Evolutionary conservation across 192 early-diverging fungal species (phyloP).

Genomic region (Coemansia sp.): DNA sequence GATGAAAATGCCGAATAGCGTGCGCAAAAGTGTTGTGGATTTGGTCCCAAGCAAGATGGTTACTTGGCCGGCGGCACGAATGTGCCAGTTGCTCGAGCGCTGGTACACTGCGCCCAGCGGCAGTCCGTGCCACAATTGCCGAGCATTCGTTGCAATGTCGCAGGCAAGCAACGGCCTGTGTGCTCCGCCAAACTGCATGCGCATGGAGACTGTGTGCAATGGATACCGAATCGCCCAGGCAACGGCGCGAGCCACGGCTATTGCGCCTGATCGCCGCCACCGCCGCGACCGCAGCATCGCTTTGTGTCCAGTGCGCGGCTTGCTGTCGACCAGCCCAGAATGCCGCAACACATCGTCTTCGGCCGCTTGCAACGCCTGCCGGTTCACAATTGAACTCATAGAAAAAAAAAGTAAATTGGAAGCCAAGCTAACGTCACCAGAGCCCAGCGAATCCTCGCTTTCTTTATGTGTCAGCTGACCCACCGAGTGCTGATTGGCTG

Average conservation of each 20-base stretch:
- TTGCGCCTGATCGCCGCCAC: constrained; percentile 23
- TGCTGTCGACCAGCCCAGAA: constrained; percentile 6
- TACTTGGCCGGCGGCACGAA: constrained; percentile 7
- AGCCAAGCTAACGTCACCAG: not conserved
- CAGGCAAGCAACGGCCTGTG: not conserved
- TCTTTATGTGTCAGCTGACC: not conserved
- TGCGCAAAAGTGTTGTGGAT: not conserved
- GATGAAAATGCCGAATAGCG: constrained; percentile 5
- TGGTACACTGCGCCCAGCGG: constrained; percentile 25
- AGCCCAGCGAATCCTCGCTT: not conserved
- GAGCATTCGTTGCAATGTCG: too few species aligned
- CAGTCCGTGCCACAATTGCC: not conserved
- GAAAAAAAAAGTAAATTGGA: not conserved
- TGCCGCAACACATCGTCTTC: constrained; percentile 27
- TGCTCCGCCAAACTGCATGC: constrained; percentile 15
- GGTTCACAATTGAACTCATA: not conserved
- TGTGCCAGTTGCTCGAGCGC: constrained; percentile 18
- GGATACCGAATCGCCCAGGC: constrained; percentile 24
- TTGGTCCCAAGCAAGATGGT: constrained; percentile 1
- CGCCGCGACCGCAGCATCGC: constrained; percentile 5
- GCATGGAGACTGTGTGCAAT: constrained; percentile 24
- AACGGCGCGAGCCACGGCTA: constrained; percentile 2
- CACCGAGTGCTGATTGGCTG: not conserved
- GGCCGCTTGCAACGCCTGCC: constrained; percentile 1
- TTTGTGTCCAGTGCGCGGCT: not conserved